Percentiles rank a stretch among this genome's conserved stretches.
Conservation (phyloP, 257 asterid species). For the Solanum appendiculatum region DNA sequence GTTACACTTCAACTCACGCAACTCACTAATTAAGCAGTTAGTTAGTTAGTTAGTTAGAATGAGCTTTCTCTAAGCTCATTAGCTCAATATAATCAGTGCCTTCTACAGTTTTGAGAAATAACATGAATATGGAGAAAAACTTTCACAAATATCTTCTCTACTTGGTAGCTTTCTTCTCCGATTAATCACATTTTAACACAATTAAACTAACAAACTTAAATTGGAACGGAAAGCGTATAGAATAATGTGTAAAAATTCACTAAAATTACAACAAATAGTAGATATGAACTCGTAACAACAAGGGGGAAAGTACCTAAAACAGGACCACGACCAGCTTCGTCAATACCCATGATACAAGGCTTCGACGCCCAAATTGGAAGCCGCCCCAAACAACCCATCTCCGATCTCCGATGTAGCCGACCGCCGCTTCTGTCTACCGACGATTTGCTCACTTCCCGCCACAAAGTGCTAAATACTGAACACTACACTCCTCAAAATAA, state of each 20-base stretch:
- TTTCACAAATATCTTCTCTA: background rate
- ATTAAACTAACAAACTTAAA: background rate
- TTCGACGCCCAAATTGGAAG: constrained; percentile 68
- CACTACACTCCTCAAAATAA: background rate
- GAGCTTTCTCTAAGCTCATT: background rate
- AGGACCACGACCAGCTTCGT: constrained; percentile 99
- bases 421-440: background rate
- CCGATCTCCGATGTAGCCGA: constrained; percentile 1
- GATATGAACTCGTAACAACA: background rate
- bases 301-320: constrained; percentile 51
- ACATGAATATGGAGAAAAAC: no score
- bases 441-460: background rate
- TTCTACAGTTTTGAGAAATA: background rate
- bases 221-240: background rate
- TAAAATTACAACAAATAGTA: background rate
- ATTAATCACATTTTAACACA: background rate
- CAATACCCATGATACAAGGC: constrained; percentile 97
- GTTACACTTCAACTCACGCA: background rate
- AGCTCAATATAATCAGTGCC: background rate
- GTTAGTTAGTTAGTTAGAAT: background rate
- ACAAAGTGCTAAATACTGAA: background rate
- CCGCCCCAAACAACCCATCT: constrained; percentile 42
- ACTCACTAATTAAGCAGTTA: background rate
- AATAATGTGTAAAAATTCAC: background rate
- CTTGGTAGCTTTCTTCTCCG: background rate